phyloP scores from a whole-genome alignment of 2,329 filamentous ascomycete species.

The Talaromyces sp. region DNA sequence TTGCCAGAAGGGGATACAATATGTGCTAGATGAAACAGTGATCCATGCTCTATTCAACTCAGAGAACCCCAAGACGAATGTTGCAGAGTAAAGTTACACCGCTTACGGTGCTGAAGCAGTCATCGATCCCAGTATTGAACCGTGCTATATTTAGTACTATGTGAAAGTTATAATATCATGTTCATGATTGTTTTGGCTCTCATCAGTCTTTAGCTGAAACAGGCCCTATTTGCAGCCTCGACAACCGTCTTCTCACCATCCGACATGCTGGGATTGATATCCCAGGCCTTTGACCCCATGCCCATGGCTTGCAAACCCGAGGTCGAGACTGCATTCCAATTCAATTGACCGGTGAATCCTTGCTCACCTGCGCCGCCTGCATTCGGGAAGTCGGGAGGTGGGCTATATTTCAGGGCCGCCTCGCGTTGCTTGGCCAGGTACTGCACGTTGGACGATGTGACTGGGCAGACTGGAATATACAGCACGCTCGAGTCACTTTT shows the following conservation, averaged over 20 bases:
- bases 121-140: not conserved
- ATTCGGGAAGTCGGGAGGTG: conserved; percentile 67
- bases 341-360: conserved; percentile 37
- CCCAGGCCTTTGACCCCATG: conserved; percentile 49
- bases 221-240: conserved; percentile 52
- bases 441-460: conserved; percentile 68
- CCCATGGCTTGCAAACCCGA: conserved; percentile 57
- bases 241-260: conserved; percentile 52
- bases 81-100: not conserved
- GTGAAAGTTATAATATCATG: not conserved
- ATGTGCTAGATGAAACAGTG: too few species aligned
- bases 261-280: conserved; percentile 45
- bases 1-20: not conserved
- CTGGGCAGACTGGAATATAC: conserved; percentile 83
- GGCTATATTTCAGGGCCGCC: conserved; percentile 65
- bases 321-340: conserved; percentile 39
- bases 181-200: not conserved
- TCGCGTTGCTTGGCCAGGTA: conserved; percentile 68
- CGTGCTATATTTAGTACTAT: not conserved
- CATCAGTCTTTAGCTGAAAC: conserved; percentile 38
- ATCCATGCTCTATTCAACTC: too few species aligned
- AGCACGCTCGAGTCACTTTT: conserved; percentile 72
- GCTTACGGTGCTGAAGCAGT: not conserved
- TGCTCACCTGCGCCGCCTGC: conserved; percentile 42
- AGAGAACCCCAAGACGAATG: not conserved